Conservation (phyloP, 495 filamentous ascomycete genomes). For the Bombardia bombarda region DNA sequence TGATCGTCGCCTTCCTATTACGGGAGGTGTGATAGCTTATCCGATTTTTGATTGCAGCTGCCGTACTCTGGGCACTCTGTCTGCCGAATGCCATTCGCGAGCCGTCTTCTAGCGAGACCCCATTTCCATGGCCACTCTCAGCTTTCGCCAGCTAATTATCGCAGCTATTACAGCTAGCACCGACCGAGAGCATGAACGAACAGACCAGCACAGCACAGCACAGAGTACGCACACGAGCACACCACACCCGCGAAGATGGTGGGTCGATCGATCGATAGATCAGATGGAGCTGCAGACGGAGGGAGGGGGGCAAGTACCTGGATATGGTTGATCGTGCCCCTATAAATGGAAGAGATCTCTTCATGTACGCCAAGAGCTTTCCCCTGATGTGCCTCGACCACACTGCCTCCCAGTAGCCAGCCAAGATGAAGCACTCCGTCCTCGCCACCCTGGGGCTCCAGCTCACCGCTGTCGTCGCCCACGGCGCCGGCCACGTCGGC, state of each 20-base stretch:
- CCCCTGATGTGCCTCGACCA: background rate
- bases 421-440: constrained; percentile 1
- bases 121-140: background rate
- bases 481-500: too few relatives aligned
- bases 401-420: background rate
- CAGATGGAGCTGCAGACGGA: too few relatives aligned
- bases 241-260: background rate
- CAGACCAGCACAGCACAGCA: too few relatives aligned
- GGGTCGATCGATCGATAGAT: background rate
- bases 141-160: too few relatives aligned
- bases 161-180: too few relatives aligned
- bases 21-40: background rate
- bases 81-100: too few relatives aligned
- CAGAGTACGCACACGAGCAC: too few relatives aligned
- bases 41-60: background rate
- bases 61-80: background rate
- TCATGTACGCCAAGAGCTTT: background rate
- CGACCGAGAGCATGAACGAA: background rate
- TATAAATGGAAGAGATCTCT: background rate
- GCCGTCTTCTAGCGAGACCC: background rate
- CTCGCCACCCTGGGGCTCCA: constrained; percentile 5
- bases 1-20: background rate
- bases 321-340: too few relatives aligned
- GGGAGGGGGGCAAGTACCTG: too few relatives aligned
- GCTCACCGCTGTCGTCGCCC: constrained; percentile 3